These are phyloP conservation scores for Tripterygium wilfordii DNA, from an alignment of 177 flowering plant genomes.

Conservation along the genomic window DNA sequence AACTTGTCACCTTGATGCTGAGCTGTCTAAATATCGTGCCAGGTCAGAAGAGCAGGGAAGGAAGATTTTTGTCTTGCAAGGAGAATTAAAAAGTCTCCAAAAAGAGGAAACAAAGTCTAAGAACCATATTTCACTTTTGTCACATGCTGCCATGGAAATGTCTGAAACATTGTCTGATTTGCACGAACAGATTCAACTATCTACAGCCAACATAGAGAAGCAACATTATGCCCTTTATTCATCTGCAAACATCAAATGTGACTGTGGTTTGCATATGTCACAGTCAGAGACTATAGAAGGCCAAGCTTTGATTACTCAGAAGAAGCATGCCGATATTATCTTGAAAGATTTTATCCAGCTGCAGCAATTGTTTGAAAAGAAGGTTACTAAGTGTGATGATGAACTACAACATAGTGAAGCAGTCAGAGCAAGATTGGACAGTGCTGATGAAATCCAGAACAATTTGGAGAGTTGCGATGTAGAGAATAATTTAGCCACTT, in stretches of 20 bases:
- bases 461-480: neutral
- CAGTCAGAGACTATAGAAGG: neutral
- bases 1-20: conserved; percentile 30
- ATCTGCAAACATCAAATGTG: neutral
- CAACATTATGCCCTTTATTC: neutral
- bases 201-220: conserved; percentile 5
- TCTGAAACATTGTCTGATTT: conserved; percentile 1
- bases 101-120: conserved; percentile 14
- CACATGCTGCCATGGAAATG: conserved; percentile 3
- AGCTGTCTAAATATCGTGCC: conserved; percentile 21
- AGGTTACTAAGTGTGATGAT: neutral
- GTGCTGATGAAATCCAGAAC: neutral
- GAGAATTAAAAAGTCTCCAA: conserved; percentile 18
- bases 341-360: conserved; percentile 16
- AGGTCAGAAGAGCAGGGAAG: conserved; percentile 18
- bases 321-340: conserved; percentile 9
- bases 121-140: conserved; percentile 1
- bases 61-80: conserved; percentile 23
- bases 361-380: conserved; percentile 10
- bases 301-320: conserved; percentile 5
- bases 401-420: conserved; percentile 4
- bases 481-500: neutral
- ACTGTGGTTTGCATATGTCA: neutral
- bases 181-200: conserved; percentile 12
- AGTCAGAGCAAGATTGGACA: neutral